Evolutionary conservation across 345 rosid genomes (phyloP), one percentile per base, ranked within the genome.

Genomic region (Anacardium occidentale): DNA sequence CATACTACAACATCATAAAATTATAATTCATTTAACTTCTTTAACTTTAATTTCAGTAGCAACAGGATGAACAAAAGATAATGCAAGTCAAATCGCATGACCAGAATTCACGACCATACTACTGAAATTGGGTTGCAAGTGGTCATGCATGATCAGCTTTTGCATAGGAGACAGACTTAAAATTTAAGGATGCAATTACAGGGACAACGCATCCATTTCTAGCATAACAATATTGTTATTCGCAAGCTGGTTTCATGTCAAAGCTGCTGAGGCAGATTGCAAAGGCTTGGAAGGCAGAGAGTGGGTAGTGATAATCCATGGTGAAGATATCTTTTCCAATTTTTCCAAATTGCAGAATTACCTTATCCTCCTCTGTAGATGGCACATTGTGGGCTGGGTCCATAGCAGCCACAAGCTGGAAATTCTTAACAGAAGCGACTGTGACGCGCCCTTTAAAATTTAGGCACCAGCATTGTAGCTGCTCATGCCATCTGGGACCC

Each of bases 401-500:
- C 62, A 89, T 82, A 25, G 86, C 89, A 9, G 97, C 92, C 21
- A 87, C 98, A 69, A 95, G 98, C 79, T 95, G 98, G 76, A 95
- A 92, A 62, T 95, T 92, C 84, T 95, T 95, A 40, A 95, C 99
- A 4, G 99, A 95, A 58, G 99, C 99, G 60, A 95, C 99, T 0
- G 98, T 95, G 48, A 95, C 98, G 22, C 99, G 97, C 40, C 97
- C 99, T 47, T 84, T 83, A 86, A 94, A 94, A 77, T 94, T 94
- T 54, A 94, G 88, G 79, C 98, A 94, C 98, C 97, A 94, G 64
- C 98, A 94, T 57, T 94, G 97, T 57, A 94, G 85, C 74, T 94
- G 97, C 80, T 92, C 98, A 15, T 94, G 97, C 98, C 98, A 94
- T 80, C 98, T 85, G 37, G 98, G 98, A 24, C 94, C 81, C 78